Evolutionary conservation across 306 rosid species (phyloP).

Genomic region (Ochetophila trinervis): DNA sequence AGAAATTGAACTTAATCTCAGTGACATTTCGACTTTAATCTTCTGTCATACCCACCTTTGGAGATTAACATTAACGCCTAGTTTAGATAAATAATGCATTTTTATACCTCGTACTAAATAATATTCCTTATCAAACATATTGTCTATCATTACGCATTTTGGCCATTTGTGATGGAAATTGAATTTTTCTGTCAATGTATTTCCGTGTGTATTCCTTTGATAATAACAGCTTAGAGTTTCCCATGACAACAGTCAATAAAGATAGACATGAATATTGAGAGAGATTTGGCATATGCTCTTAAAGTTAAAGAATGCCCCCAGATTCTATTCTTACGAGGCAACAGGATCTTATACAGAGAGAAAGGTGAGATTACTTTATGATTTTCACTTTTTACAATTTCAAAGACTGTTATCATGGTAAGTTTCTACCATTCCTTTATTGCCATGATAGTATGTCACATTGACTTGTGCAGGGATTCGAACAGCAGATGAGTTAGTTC

Average conservation of each 20-base stretch:
- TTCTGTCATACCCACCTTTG: no score
- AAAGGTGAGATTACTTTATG: conserved; percentile 57
- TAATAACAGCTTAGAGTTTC: conserved; percentile 11
- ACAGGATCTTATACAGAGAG: conserved; percentile 76
- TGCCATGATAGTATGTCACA: conserved; percentile 2
- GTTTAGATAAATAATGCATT: no score
- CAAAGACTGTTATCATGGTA: neutral
- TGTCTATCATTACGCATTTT: no score
- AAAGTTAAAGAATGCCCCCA: conserved; percentile 79
- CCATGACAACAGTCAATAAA: conserved; percentile 55
- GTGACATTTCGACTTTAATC: no score
- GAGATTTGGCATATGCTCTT: conserved; percentile 86
- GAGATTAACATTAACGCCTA: no score
- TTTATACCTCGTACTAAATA: no score
- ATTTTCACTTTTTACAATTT: neutral
- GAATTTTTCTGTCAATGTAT: neutral
- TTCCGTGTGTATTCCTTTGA: conserved; percentile 8
- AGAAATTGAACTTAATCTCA: no score
- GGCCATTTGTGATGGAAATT: no score
- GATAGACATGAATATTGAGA: conserved; percentile 83
- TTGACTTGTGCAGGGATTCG: conserved; percentile 48
- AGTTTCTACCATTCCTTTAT: conserved; percentile 7
- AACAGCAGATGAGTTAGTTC: conserved; percentile 73
- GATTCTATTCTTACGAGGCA: conserved; percentile 71
- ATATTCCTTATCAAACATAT: no score